phyloP scores from a whole-genome alignment of 208 protist species.

The Acanthamoeba comandoni region DNA sequence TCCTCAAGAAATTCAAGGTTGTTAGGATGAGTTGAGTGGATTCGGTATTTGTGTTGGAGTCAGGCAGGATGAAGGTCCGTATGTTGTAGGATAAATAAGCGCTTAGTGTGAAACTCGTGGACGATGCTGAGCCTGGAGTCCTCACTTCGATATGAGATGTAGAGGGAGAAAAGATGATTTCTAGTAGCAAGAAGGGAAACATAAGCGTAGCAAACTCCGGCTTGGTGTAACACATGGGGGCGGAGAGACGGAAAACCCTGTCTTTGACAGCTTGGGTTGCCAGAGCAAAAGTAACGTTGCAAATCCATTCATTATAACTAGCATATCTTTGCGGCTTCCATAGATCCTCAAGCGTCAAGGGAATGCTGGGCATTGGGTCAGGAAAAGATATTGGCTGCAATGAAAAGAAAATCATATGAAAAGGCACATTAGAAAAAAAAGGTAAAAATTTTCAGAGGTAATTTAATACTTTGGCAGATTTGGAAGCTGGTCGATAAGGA shows the following conservation, averaged over 20 bases:
- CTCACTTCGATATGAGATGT: conserved; percentile 60
- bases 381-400: conserved; percentile 12
- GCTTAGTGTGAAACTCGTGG: neutral
- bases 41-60: conserved; percentile 43
- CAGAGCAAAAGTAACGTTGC: conserved; percentile 26
- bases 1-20: conserved; percentile 51
- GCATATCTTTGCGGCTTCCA: conserved; percentile 49
- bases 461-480: conserved; percentile 29
- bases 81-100: neutral
- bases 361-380: neutral
- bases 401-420: neutral
- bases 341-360: neutral
- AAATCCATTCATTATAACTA: conserved; percentile 71
- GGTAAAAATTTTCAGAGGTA: neutral
- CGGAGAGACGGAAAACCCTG: conserved; percentile 70
- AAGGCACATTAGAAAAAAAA: neutral
- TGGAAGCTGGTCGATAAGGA: conserved; percentile 43
- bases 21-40: conserved; percentile 54
- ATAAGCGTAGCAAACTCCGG: conserved; percentile 74
- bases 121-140: neutral
- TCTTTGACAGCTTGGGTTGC: conserved; percentile 28
- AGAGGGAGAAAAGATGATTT: conserved; percentile 52
- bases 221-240: conserved; percentile 61
- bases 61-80: conserved; percentile 35
- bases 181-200: conserved; percentile 70